These are phyloP conservation scores for Zymoseptoria tritici DNA, from an alignment of 2,329 filamentous ascomycete genomes.

Conservation along the genomic window DNA sequence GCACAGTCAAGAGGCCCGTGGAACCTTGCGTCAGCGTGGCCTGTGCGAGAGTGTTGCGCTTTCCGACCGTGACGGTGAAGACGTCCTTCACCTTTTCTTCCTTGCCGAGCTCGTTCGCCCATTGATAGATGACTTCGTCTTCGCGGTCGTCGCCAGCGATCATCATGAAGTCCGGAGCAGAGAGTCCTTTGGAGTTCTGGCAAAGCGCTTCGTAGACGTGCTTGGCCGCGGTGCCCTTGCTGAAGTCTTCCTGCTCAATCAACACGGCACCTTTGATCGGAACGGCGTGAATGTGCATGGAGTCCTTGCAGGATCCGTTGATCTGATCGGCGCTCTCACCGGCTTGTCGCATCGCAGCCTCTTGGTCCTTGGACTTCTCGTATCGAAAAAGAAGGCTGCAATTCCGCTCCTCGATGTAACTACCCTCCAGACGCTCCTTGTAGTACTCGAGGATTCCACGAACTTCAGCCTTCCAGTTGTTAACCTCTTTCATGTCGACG, in stretches of 20 bases:
- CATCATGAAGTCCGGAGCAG: constrained; percentile 71
- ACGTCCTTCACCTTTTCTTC: constrained; percentile 49
- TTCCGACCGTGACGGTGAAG: constrained; percentile 78
- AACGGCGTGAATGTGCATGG: constrained; percentile 75
- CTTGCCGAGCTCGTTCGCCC: constrained; percentile 73
- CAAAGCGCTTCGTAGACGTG: constrained; percentile 55
- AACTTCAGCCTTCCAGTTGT: constrained; percentile 76
- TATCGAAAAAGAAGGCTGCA: constrained; percentile 90
- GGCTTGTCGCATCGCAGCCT: constrained; percentile 68
- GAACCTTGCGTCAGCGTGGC: constrained; percentile 85
- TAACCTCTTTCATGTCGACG: constrained; percentile 62
- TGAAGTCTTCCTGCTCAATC: constrained; percentile 79
- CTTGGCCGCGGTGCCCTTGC: constrained; percentile 75
- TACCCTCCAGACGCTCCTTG: constrained; percentile 78
- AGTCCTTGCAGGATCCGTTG: constrained; percentile 76
- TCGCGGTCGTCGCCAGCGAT: constrained; percentile 86
- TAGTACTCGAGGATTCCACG: constrained; percentile 81
- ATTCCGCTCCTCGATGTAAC: constrained; percentile 81
- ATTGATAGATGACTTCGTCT: constrained; percentile 88
- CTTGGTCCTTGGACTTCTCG: constrained; percentile 69
- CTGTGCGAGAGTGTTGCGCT: constrained; percentile 78
- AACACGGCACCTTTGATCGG: constrained; percentile 68
- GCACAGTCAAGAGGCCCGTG: constrained; percentile 53
- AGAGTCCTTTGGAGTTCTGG: constrained; percentile 10
- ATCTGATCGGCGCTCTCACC: constrained; percentile 90